Evolutionary conservation across 768 basidiomycete species (phyloP).

Genomic region (Boletus insuetus): DNA sequence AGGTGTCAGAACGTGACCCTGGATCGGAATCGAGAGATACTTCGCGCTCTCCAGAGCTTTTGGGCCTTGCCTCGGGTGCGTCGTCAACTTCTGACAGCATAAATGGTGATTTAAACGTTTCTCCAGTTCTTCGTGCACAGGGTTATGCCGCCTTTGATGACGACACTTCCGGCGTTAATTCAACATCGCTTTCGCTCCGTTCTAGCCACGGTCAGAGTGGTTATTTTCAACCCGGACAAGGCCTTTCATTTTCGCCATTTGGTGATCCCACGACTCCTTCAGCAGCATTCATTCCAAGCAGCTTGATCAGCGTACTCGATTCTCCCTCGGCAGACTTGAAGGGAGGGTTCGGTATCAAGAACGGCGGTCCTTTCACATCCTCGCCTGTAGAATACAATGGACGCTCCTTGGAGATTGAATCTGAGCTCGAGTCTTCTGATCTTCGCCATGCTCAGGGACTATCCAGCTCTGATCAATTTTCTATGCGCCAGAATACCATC

Average conservation of each 20-base stretch:
- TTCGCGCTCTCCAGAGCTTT: slow-evolving; percentile 26
- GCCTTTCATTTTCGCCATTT: slow-evolving; percentile 53
- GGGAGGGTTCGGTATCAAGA: slow-evolving; percentile 14
- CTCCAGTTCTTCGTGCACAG: slow-evolving; percentile 30
- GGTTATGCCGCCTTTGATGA: slow-evolving; percentile 43
- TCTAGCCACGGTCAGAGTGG: slow-evolving; percentile 12
- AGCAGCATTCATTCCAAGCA: slow-evolving; percentile 53
- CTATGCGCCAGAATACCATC: slow-evolving; percentile 31
- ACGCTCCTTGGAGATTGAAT: slow-evolving; percentile 25
- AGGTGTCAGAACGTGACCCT: slow-evolving; percentile 9
- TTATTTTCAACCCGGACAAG: slow-evolving; percentile 16
- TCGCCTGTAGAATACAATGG: slow-evolving; percentile 44
- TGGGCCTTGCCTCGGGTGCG: slow-evolving; percentile 32
- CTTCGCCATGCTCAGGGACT: slow-evolving; percentile 29
- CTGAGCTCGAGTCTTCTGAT: slow-evolving; percentile 49
- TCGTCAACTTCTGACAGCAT: slow-evolving; percentile 23
- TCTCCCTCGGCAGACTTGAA: slow-evolving; percentile 61
- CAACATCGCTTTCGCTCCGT: slow-evolving; percentile 11
- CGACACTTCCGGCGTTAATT: slow-evolving; percentile 32
- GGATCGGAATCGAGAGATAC: slow-evolving; percentile 14
- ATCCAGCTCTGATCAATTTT: slow-evolving; percentile 17
- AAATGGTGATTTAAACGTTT: slow-evolving; percentile 9
- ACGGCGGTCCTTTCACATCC: slow-evolving; percentile 29
- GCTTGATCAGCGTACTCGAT: slow-evolving; percentile 44
- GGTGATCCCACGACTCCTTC: slow-evolving; percentile 40